Evolutionary conservation across 2,329 filamentous ascomycete genomes (phyloP), one percentile per base, ranked within the genome.

Genomic region (Ceratocystis albifundus): DNA sequence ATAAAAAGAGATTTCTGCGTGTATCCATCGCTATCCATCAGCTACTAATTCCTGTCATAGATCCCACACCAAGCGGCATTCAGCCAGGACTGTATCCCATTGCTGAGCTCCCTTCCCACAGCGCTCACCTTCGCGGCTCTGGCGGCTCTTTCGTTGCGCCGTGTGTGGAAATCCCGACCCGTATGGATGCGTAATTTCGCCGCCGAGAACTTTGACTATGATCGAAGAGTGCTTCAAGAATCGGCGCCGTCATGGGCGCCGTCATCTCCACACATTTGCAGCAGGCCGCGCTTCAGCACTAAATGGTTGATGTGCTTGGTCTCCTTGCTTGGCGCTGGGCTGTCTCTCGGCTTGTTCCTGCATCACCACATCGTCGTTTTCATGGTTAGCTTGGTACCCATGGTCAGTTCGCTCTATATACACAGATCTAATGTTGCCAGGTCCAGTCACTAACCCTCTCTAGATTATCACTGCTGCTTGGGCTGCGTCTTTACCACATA

Each of bases 21-120:
- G 15, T 8, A 32, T 25, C 20, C 12, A 64, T 41, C 10, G 32
- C 45, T 25, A 10, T 17, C 46, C 28, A 20, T 20, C 10, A 30
- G 8, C 22, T 45, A 22, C 22, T 28, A 41, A 32, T 63, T 12
- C 17, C 44, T 6, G 1, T 17, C 20, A 25, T 32, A 67, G 66
- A 67, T 64, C 36, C 41, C 62, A 36, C 2, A 48, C 20, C 25
- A 64, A 41, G 66, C 66, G 10, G 22, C 46, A 10, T 64, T 67
- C 36, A 53, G 46, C 53, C 61, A 25, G 6, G 50, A 48, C 25
- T 67, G 66, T 45, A 30, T 64, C 4, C 62, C 66, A 15, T 15
- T 67, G 22, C 61, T 67, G 4, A 32, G 61, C 48, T 48, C 61
- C 15, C 22, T 57, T 0, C 65, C 65, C n/a, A 32, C 66, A 8